phyloP scores from a whole-genome alignment of 1,284 basidiomycete genomes.

The Ceratobasidium sp. region DNA sequence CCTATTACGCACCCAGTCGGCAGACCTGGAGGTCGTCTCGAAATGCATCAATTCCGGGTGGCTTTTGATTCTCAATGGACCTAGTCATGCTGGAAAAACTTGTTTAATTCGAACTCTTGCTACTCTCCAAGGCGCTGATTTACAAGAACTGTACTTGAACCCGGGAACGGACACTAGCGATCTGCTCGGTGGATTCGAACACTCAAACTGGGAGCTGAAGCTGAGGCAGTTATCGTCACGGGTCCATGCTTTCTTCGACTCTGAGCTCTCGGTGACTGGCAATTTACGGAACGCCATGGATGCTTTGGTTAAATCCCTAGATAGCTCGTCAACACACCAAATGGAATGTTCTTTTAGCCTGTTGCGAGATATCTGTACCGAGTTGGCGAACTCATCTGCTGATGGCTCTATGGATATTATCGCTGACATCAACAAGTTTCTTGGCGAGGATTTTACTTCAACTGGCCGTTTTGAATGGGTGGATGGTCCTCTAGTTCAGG shows the following conservation, averaged over 20 bases:
- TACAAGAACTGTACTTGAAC: constrained; percentile 85
- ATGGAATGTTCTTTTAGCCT: background rate
- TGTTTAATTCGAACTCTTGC: constrained; percentile 78
- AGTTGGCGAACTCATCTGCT: background rate
- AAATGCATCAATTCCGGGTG: constrained; percentile 82
- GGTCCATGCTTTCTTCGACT: background rate
- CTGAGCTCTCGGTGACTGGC: background rate
- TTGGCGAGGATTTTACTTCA: constrained; percentile 42
- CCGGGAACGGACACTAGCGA: constrained; percentile 93
- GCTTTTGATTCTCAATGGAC: constrained; percentile 89
- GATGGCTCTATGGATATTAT: background rate
- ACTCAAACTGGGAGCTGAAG: constrained; percentile 54
- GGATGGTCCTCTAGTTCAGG: constrained; percentile 91
- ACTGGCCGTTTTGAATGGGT: constrained; percentile 90
- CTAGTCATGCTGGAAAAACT: constrained; percentile 82
- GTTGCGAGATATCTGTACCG: background rate
- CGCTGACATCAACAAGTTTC: constrained; percentile 5
- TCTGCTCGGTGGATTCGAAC: constrained; percentile 96
- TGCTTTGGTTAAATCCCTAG: background rate
- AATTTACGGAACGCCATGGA: background rate
- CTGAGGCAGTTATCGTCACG: background rate
- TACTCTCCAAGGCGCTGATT: constrained; percentile 69
- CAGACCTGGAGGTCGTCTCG: constrained; percentile 74
- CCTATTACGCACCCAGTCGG: constrained; percentile 49
- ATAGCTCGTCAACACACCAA: background rate